Base-by-base conservation (phyloP, 345 rosid genomes). In the Stellera chamaejasme region DNA sequence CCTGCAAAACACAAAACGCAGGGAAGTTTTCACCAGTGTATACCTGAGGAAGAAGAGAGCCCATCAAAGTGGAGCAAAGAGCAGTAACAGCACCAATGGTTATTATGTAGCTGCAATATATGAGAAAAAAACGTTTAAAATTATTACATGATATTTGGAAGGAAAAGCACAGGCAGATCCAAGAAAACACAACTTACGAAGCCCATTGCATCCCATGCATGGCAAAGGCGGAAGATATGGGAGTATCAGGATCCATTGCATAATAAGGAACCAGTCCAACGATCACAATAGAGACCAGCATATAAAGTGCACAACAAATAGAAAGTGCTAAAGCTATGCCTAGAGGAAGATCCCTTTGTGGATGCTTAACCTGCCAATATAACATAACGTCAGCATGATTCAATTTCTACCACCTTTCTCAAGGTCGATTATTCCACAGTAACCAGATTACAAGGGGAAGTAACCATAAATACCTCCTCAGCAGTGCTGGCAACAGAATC, bases 401-500 rank as follows among this genome's bases (percentile, higher is more conserved):
- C 15, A 56, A 42, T 45, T 15, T 25, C 55, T 39, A n/a, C 55
- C 27, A 63, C 66, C 13, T 32, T 19, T 0, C 39, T 32, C 39
- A 32, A 4, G 39, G 39, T 32, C 9, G 39, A 32, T 32, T 5
- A 32, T 32, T 32, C 39, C 39, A 32, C 39, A 32, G 39, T 32
- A 32, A 32, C 39, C 3, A 32, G 9, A 48, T 23, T 60, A 45
- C 19, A n/a, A 43, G 6, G 9, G 0, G 53, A 61, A 32, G 16
- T 27, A 2, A 14, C 11, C 19, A 45, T 23, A 4, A 11, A 42
- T 47, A 83, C 97, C 92, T 89, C 97, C 74, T 89, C 97, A 10
- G 97, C 97, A 19, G 95, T 77, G 76, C 97, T 85, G 66, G 95
- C 95, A 62, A 89, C 95, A 50, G 95, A 69, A 78, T 89, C 97